Evolutionary conservation across 805 yeast species (phyloP), one percentile per base, ranked within the genome.

Genomic region (Pichia pseudocactophila): DNA sequence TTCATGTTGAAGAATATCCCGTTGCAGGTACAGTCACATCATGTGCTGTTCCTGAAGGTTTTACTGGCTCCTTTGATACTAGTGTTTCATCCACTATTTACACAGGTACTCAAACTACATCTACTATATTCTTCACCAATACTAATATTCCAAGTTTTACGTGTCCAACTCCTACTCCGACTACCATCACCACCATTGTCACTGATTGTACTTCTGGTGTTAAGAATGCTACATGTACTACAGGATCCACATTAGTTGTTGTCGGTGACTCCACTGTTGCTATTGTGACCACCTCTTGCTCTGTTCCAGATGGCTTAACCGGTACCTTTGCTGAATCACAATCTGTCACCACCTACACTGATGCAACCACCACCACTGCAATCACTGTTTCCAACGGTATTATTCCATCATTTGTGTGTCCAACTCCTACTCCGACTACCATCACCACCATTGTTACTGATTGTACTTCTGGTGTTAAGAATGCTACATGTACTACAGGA

Each of bases 361-460:
- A 25, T 5, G 33, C 19, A 3, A 18, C 20, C 6, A 34, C 40
- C 11, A 44, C 35, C 3, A 9, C 26, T 11, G 30, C 36, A 3
- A 7, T 39, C 7, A 40, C 43, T 17, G 27, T 36, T 16, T 17
- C 34, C 13, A 37, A 44, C 12, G 28, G 22, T 12, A 35, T 26
- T 12, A 28, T 37, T 3, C 25, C 32, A 26, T 27, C 30, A 10
- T 40, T 30, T 17, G 12, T 26, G n/a, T 41, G 45, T 36, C 41
- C 51, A 30, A 10, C 42, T 4, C 20, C 51, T 2, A 27, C 41
- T n/a, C 35, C 48, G 18, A 33, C 48, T 3, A 25, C 40, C 17
- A 4, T 22, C 7, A 7, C 31, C 11, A 15, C 36, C 2, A 13
- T 40, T 13, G 19, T 27, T 27, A 22, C 40, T 11, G 20, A 30